Conservation (phyloP, 2,329 filamentous ascomycete genomes). For the Colletotrichum shisoi region DNA sequence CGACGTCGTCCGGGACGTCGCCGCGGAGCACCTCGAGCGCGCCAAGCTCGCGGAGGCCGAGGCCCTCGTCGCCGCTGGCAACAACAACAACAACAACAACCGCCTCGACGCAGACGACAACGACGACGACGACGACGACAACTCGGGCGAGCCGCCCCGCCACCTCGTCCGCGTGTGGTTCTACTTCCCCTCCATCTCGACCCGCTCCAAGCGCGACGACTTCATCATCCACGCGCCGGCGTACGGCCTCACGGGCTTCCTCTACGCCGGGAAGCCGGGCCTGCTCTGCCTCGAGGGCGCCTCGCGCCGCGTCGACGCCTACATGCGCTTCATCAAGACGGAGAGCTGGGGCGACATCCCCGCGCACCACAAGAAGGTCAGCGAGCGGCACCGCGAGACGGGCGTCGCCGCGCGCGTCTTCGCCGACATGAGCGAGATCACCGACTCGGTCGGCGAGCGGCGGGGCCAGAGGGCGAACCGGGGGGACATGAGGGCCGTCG, state of each 20-base stretch:
- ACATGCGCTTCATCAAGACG: conserved; percentile 70
- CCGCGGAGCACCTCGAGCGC: conserved; percentile 44
- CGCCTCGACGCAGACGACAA: too few relatives aligned
- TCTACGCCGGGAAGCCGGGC: conserved; percentile 68
- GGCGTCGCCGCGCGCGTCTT: conserved; percentile 53
- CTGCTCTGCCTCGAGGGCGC: conserved; percentile 60
- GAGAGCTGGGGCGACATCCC: conserved; percentile 71
- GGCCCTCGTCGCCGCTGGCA: neutral
- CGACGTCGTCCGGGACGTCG: conserved; percentile 54
- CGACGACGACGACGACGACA: too few relatives aligned
- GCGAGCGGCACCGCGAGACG: conserved; percentile 60
- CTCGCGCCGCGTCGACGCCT: conserved; percentile 60
- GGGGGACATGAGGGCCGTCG: conserved; percentile 62
- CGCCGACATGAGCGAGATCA: conserved; percentile 65
- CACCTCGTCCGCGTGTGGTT: conserved; percentile 65
- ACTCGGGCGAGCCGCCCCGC: conserved; percentile 33
- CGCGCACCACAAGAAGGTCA: conserved; percentile 68
- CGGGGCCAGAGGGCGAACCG: conserved; percentile 59
- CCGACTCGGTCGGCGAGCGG: conserved; percentile 57
- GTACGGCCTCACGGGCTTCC: conserved; percentile 65
- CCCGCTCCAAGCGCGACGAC: conserved; percentile 65
- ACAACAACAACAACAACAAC: too few relatives aligned
- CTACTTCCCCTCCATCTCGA: conserved; percentile 69
- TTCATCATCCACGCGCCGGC: conserved; percentile 61
- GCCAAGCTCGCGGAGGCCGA: conserved; percentile 31